A percentile compares a stretch with the other conserved stretches of the same genome.
These are phyloP conservation scores for Cadophora gregata DNA, from an alignment of 2,329 filamentous ascomycete genomes.

Conservation along the genomic window DNA sequence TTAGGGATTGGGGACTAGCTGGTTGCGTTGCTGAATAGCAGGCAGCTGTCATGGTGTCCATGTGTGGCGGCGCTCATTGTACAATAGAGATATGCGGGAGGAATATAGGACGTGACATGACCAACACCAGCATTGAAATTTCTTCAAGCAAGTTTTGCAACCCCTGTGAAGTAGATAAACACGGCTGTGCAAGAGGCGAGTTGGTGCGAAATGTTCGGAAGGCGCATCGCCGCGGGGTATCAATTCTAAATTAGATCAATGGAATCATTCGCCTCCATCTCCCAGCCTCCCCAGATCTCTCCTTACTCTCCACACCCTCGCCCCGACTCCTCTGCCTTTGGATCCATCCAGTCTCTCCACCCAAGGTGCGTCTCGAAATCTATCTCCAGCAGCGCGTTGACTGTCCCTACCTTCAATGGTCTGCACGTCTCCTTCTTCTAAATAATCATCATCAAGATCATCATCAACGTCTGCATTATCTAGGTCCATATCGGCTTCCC, in stretches of 20 bases:
- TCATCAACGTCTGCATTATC: slow-evolving; percentile 19
- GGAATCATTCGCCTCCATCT: slow-evolving; percentile 29
- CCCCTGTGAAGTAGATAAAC: no score
- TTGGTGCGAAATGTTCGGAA: no score
- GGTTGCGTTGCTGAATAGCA: slow-evolving; percentile 7
- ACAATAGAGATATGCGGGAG: no score
- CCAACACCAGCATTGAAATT: no score
- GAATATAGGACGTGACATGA: no score
- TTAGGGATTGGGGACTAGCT: slow-evolving; percentile 6
- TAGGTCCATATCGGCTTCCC: slow-evolving; percentile 10
- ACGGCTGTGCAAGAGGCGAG: no score
- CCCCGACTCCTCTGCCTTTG: slow-evolving; percentile 62
- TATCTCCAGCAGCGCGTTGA: slow-evolving; percentile 38
- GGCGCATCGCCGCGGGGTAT: neutral
- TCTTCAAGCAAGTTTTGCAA: no score
- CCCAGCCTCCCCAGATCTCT: slow-evolving; percentile 60
- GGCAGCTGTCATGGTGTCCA: neutral
- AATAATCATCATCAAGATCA: no score
- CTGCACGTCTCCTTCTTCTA: slow-evolving; percentile 16
- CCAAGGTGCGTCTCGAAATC: slow-evolving; percentile 57
- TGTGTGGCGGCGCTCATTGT: no score
- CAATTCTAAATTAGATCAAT: neutral
- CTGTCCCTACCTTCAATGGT: slow-evolving; percentile 16
- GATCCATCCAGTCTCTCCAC: slow-evolving; percentile 62
- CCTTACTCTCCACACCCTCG: slow-evolving; percentile 67